Conservation (phyloP, 345 rosid species). For the Leavenworthia alabamica region DNA sequence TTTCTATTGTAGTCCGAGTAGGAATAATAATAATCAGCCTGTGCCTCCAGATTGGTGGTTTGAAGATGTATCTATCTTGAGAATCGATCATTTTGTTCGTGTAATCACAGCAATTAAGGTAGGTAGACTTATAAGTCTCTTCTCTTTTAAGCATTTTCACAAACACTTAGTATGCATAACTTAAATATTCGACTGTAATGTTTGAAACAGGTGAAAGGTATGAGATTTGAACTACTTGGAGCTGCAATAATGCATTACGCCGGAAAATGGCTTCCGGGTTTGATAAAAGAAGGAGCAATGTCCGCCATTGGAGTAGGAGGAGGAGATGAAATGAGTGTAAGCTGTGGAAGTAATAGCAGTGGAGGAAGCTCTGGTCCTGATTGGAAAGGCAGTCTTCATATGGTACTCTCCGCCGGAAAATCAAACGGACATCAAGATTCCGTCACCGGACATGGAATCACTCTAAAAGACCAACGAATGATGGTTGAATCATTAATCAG, state of each 20-base stretch:
- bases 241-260: conserved; percentile 83
- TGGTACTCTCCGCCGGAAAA: conserved; percentile 62
- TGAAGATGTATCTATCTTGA: conserved; percentile 86
- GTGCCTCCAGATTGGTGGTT: conserved; percentile 99
- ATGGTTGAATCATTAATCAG: conserved; percentile 84
- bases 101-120: conserved; percentile 90
- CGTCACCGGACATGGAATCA: conserved; percentile 31
- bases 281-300: conserved; percentile 50
- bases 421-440: conserved; percentile 46
- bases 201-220: conserved; percentile 55
- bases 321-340: conserved; percentile 57
- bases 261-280: conserved; percentile 77
- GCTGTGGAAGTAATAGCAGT: conserved; percentile 46
- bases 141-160: background rate
- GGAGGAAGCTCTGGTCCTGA: conserved; percentile 41
- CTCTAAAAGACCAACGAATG: conserved; percentile 74
- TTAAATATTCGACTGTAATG: background rate
- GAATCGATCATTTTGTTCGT: conserved; percentile 91
- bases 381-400: conserved; percentile 90
- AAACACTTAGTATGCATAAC: background rate
- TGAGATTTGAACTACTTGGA: conserved; percentile 85
- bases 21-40: conserved; percentile 52
- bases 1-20: conserved; percentile 50
- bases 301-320: conserved; percentile 22
- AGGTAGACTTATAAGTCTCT: background rate